Evolutionary conservation across 441 rosid genomes (phyloP), one percentile per base, ranked within the genome.

Genomic region (Erysimum pusillum): DNA sequence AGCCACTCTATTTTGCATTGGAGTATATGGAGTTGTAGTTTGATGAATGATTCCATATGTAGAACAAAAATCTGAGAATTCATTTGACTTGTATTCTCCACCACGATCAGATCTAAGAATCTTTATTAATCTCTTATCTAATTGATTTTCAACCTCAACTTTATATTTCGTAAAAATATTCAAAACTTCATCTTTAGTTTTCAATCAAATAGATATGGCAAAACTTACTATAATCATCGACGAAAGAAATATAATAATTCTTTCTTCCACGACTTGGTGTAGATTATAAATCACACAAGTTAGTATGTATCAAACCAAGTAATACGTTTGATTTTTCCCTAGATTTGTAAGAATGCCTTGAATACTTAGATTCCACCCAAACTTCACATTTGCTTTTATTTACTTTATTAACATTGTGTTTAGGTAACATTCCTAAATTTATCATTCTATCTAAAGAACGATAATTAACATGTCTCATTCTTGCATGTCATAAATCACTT

Each of bases 151-250:
- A 0, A 35, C 59, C 4, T 34, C 46, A 5, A 14, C 45, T 51
- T 51, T 51, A 20, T 6, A 51, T 18, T 49, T 67, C 49, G 46
- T 32, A 65, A 46, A 65, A 56, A 49, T 67, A 67, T 36, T 67
- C 48, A 67, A 67, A 34, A 36, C 14, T 6, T 67, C 61, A 7
- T 51, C 61, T 20, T 67, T 67, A 0, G 49, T 51, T 0, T 52
- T n/a, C 18, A 34, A 52, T 51, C 22, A 51, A 52, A 51, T 18
- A 67, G 6, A 67, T 36, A 17, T 12, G 1, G 1, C 46, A 18
- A n/a, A 48, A 67, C 13, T 51, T 51, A 4, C 45, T 48, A 10
- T 28, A 66, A 32, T 66, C 58, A 48, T 66, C 59, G 0, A 32
- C 48, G 0, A 46, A 65, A 63, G 38, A 63, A 42, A 63, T 7